Evolutionary conservation across 257 asterid species (phyloP), one percentile per base, ranked within the genome.

Genomic region (Gardenia jasminoides): DNA sequence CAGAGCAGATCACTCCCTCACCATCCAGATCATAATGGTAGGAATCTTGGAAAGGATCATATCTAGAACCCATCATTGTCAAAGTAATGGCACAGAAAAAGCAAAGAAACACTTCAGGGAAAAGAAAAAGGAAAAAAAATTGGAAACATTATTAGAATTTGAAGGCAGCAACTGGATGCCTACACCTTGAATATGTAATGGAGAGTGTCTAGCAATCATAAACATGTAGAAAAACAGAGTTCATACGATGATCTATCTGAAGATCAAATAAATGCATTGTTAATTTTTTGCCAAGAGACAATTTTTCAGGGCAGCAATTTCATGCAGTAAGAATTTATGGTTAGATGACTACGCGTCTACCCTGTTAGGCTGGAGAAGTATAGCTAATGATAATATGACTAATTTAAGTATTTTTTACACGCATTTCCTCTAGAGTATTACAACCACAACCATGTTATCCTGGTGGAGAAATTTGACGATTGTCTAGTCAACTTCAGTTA

Each of bases 1-100:
- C 96, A 43, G 97, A 93, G 80, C 91, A 96, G 66, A 96, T 76
- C 82, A 96, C 80, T 81, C 99, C 99, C 65, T 80, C 78, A 59
- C 97, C 98, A 73, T 90, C 99, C 92, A 92, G 86, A 87, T 91
- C 90, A 74, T 72, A 83, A 87, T 93, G 97, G 86, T 89, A 92
- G 6, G 96, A 89, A 80, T 89, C 83, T 68, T 89, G 88, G 80
- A 76, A 48, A 9, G 97, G 94, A 86, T 95, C 92, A 80, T 92
- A 95, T 89, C 99, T 95, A 74, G 71, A 78, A 70, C 58, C 72
- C 71, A 83, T n/a, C 43, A 39, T 58, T 17, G 39, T 46, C 31
- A 6, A 59, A 62, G n/a, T 56, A 48, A 76, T 41, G 20, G 12
- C 15, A 28, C 17, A 36, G 8, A 70, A 52, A 6, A 36, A 50